Conservation (phyloP, 192 early-diverging fungal species). For the Pilaira anomala region DNA sequence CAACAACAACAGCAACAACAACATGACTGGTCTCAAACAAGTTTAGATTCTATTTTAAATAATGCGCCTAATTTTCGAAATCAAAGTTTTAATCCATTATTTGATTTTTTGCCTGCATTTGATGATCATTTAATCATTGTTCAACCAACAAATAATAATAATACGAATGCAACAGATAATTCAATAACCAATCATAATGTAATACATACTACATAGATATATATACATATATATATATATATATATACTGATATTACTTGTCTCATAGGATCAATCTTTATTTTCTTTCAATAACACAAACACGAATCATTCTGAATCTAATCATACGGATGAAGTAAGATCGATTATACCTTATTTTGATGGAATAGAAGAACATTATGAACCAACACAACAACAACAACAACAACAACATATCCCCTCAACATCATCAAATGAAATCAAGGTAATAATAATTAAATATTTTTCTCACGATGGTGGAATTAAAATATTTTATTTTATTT, state of each 20-base stretch:
- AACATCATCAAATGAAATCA: not conserved
- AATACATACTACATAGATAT: not conserved
- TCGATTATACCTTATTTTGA: conserved; percentile 12
- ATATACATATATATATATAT: not conserved
- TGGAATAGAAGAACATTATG: conserved; percentile 1
- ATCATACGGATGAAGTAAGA: not conserved
- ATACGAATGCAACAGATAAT: not conserved
- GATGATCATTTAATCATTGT: conserved; percentile 3
- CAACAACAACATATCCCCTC: too few species aligned
- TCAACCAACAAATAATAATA: not conserved
- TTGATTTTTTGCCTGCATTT: not conserved
- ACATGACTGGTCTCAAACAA: too few species aligned
- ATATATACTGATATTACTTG: too few species aligned
- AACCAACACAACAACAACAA: not conserved
- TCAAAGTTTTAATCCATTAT: too few species aligned
- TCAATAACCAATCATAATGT: not conserved
- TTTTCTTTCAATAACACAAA: conserved; percentile 1
- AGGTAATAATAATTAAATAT: conserved; percentile 1
- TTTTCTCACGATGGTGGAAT: conserved; percentile 18
- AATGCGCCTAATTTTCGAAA: too few species aligned
- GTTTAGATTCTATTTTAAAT: too few species aligned
- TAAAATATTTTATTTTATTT: not conserved
- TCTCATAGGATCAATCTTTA: not conserved
- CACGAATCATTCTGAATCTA: not conserved
- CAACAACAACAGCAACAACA: conserved; percentile 5